Conservation (phyloP, 164 flowering plant genomes). For the Macadamia integrifolia region DNA sequence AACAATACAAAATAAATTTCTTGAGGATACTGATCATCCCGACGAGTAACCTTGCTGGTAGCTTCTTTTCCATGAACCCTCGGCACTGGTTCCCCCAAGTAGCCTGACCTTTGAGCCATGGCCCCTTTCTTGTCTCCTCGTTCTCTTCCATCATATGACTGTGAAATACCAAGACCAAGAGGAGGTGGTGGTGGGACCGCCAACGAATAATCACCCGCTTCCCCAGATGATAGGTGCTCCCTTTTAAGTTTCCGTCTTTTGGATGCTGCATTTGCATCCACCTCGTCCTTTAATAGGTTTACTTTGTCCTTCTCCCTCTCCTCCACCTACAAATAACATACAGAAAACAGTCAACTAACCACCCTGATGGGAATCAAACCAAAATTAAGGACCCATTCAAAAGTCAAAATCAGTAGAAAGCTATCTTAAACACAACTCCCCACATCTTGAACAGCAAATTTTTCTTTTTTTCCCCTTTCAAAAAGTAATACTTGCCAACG, state of each 20-base stretch:
- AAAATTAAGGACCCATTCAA: not conserved
- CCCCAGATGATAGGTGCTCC: constrained; percentile 58
- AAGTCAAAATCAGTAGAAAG: not conserved
- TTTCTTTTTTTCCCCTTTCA: too few species aligned
- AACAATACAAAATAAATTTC: not conserved
- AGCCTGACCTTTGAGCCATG: constrained; percentile 56
- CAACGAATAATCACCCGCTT: constrained; percentile 67
- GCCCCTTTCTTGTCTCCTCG: constrained; percentile 73
- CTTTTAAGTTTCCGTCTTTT: constrained; percentile 89
- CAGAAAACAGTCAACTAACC: not conserved
- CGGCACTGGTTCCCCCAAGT: constrained; percentile 61
- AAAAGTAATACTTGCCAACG: too few species aligned
- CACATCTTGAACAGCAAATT: too few species aligned
- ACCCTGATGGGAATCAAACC: too few species aligned
- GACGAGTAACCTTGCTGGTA: constrained; percentile 62
- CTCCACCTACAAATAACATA: constrained; percentile 44
- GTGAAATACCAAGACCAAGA: constrained; percentile 43
- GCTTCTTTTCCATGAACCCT: constrained; percentile 78
- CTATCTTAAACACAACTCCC: too few species aligned
- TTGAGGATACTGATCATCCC: constrained; percentile 95
- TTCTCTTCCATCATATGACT: constrained; percentile 77
- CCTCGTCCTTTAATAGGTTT: constrained; percentile 64
- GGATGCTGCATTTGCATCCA: constrained; percentile 61
- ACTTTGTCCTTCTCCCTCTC: constrained; percentile 76
- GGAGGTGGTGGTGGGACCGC: constrained; percentile 52